Evolutionary conservation across 108 stramenopile genomes (phyloP).

Genomic region (Pseudonitzschia delicatissima): DNA sequence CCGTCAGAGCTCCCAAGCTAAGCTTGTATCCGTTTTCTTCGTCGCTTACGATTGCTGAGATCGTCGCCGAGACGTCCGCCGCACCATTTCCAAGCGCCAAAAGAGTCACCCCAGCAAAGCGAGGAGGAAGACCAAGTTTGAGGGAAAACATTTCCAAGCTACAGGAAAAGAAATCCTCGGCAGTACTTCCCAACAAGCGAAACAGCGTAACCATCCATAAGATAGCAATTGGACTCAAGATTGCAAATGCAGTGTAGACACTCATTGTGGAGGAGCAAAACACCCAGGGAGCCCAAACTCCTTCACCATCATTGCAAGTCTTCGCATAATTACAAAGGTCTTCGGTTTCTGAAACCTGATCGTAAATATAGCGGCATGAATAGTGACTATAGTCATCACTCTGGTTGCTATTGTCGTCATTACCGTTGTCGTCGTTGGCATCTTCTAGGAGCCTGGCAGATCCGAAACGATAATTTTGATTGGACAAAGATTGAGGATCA

Average conservation of each 20-base stretch:
- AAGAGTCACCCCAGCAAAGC: conserved; percentile 95
- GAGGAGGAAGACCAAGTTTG: conserved; percentile 85
- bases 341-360: conserved; percentile 26
- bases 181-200: conserved; percentile 87
- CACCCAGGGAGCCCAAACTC: conserved; percentile 62
- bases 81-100: conserved; percentile 98
- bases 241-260: conserved; percentile 33
- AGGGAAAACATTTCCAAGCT: conserved; percentile 86
- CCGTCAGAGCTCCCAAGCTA: conserved; percentile 89
- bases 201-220: conserved; percentile 80
- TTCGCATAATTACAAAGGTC: conserved; percentile 69
- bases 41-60: conserved; percentile 75
- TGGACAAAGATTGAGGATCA: not conserved
- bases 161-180: conserved; percentile 95
- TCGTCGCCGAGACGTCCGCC: conserved; percentile 90
- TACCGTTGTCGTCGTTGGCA: conserved; percentile 9
- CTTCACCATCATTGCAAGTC: conserved; percentile 67
- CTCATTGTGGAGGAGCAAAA: conserved; percentile 52
- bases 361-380: conserved; percentile 47
- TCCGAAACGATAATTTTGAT: not conserved
- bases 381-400: conserved; percentile 31
- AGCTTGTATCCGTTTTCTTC: conserved; percentile 78
- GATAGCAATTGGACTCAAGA: conserved; percentile 59
- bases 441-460: conserved; percentile 16
- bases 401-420: conserved; percentile 11